Evolutionary conservation across 805 yeast genomes (phyloP), one percentile per base, ranked within the genome.

Genomic region (Grigorovia transvaalensis): DNA sequence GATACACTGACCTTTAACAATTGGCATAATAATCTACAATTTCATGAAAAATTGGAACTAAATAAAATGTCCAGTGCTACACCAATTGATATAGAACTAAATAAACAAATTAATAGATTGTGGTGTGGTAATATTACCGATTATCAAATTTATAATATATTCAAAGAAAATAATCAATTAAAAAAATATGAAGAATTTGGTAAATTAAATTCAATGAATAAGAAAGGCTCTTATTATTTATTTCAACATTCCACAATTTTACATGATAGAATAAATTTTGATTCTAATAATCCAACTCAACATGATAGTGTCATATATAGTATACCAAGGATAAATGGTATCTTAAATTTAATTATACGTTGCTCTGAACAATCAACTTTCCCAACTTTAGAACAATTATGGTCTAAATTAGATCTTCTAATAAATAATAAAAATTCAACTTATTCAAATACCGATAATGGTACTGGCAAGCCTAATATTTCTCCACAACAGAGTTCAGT

Each of bases 121-220:
- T 90, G 91, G 90, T 74, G 84, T 49, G 98, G 98, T 1, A 91
- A 90, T 61, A 71, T 81, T 1, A 80, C 86, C 57, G 96, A 90
- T 64, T 80, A 74, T 61, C 82, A 81, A 54, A 67, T 66, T 4
- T 61, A 64, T 41, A 51, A 64, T 59, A 50, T 44, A 56, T 45
- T 54, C 50, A 49, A 59, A 12, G 45, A 38, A 9, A 48, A 44
- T 19, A 27, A 12, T 17, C 15, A n/a, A 17, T 17, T 19, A 30
- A 30, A 18, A 12, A 33, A 33, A 33, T 33, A 33, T 33, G 11
- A 13, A 13, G 38, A 33, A 33, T 3, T 33, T 9, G 38, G 38
- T 33, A 33, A 33, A 33, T 33, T 33, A 33, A 23, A 23, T 23
- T 23, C 27, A 23, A 33, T 33, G 38, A 8, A 33, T 33, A 11